Conservation (phyloP, 2,329 filamentous ascomycete genomes). For the Raffaelea albimanens region DNA sequence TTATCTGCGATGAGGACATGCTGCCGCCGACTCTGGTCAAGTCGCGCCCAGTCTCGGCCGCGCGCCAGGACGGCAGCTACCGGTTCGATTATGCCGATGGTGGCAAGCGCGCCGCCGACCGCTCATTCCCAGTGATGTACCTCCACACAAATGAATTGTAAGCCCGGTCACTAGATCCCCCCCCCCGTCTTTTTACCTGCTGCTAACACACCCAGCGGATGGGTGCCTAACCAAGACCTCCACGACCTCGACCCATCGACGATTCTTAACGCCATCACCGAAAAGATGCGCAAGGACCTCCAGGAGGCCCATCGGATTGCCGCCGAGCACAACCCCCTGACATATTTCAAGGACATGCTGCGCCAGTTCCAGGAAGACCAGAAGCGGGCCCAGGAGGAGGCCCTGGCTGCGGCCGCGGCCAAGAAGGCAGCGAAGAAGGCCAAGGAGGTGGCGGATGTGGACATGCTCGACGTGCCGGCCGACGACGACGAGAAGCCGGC, state of each 20-base stretch:
- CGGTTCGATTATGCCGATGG: conserved; percentile 80
- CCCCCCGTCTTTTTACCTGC: background rate
- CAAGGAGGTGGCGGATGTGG: conserved; percentile 44
- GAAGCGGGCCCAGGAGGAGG: conserved; percentile 26
- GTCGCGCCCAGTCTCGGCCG: conserved; percentile 74
- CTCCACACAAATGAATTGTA: conserved; percentile 94
- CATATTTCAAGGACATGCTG: conserved; percentile 77
- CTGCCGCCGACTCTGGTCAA: conserved; percentile 69
- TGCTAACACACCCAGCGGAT: conserved; percentile 54
- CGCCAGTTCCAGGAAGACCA: conserved; percentile 58
- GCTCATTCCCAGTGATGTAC: conserved; percentile 93
- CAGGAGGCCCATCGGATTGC: conserved; percentile 73
- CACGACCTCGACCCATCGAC: conserved; percentile 66
- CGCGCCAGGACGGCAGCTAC: conserved; percentile 74
- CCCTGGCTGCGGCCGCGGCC: conserved; percentile 15
- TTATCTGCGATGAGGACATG: conserved; percentile 92
- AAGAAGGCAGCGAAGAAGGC: conserved; percentile 38
- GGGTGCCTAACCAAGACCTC: conserved; percentile 80
- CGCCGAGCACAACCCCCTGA: conserved; percentile 64
- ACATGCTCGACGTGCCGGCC: conserved; percentile 45
- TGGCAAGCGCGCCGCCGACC: conserved; percentile 74
- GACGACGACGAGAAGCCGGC: conserved; percentile 34
- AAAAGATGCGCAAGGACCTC: conserved; percentile 74
- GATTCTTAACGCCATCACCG: conserved; percentile 57
- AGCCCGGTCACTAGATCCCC: conserved; percentile 27